These are phyloP conservation scores for Aspergillus leporis DNA, from an alignment of 495 filamentous ascomycete species.

Conservation along the genomic window DNA sequence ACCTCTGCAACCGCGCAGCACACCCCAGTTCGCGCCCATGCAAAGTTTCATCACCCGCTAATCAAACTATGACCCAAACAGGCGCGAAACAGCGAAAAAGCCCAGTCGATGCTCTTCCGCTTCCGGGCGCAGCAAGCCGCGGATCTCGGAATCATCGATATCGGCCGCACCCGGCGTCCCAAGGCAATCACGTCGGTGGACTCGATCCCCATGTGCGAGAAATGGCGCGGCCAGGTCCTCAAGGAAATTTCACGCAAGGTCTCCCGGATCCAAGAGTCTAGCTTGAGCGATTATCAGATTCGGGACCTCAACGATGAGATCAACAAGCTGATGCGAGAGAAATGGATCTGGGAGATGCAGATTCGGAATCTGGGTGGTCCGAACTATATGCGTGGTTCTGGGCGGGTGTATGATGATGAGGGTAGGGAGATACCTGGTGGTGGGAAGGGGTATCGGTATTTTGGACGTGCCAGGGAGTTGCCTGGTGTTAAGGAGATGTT, in stretches of 20 bases:
- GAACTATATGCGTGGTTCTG: constrained; percentile 93
- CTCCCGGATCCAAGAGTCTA: constrained; percentile 86
- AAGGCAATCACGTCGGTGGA: constrained; percentile 84
- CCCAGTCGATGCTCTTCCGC: constrained; percentile 99
- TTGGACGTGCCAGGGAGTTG: constrained; percentile 85
- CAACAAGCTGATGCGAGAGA: constrained; percentile 98
- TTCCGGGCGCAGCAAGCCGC: constrained; percentile 98
- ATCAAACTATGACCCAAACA: constrained; percentile 30
- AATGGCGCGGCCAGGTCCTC: constrained; percentile 97
- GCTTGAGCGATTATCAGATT: constrained; percentile 92
- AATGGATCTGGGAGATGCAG: constrained; percentile 97
- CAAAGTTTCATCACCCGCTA: constrained; percentile 2
- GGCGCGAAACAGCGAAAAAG: constrained; percentile 93
- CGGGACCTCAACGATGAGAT: constrained; percentile 98
- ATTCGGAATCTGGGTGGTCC: constrained; percentile 92
- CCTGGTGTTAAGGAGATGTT: constrained; percentile 98
- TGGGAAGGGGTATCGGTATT: constrained; percentile 89
- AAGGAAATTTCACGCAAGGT: constrained; percentile 98
- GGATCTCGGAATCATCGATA: constrained; percentile 93
- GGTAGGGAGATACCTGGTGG: constrained; percentile 88
- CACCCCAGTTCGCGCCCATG: background rate
- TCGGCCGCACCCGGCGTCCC: constrained; percentile 84
- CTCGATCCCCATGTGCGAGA: constrained; percentile 85
- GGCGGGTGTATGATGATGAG: constrained; percentile 85
- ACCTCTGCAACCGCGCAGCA: background rate